Evolutionary conservation across 176 grass and related monocot genomes (phyloP).

Genomic region (Luzula sylvatica): DNA sequence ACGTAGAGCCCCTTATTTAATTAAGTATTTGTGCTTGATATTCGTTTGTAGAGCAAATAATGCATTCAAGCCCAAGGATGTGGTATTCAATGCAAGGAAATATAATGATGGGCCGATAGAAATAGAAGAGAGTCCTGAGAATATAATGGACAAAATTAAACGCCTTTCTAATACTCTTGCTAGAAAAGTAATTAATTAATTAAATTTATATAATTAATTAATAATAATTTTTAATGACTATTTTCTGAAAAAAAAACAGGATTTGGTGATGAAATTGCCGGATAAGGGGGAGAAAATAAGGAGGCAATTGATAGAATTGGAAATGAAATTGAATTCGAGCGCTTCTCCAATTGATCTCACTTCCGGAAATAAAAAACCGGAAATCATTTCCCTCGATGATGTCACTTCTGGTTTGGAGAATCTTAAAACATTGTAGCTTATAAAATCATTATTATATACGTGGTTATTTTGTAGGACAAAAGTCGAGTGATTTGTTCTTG

Average conservation of each 20-base stretch:
- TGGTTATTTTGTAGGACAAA: too few relatives aligned
- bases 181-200: constrained; percentile 27
- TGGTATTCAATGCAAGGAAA: constrained; percentile 37
- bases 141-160: constrained; percentile 47
- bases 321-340: constrained; percentile 28
- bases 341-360: not conserved
- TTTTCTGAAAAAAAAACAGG: constrained; percentile 4
- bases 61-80: constrained; percentile 72
- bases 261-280: constrained; percentile 37
- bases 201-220: not conserved
- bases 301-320: constrained; percentile 42
- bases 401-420: constrained; percentile 20
- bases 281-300: constrained; percentile 42
- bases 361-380: not conserved
- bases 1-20: constrained; percentile 8
- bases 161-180: constrained; percentile 41
- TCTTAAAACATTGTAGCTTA: not conserved
- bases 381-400: constrained; percentile 45
- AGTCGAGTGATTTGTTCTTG: too few relatives aligned
- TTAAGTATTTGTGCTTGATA: not conserved
- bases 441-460: too few relatives aligned
- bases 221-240: not conserved
- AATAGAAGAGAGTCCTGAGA: constrained; percentile 44
- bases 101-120: constrained; percentile 19
- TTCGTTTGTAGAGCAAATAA: constrained; percentile 29